Base-by-base conservation (phyloP, 2,329 filamentous ascomycete species). In the Monosporascus ibericus region DNA sequence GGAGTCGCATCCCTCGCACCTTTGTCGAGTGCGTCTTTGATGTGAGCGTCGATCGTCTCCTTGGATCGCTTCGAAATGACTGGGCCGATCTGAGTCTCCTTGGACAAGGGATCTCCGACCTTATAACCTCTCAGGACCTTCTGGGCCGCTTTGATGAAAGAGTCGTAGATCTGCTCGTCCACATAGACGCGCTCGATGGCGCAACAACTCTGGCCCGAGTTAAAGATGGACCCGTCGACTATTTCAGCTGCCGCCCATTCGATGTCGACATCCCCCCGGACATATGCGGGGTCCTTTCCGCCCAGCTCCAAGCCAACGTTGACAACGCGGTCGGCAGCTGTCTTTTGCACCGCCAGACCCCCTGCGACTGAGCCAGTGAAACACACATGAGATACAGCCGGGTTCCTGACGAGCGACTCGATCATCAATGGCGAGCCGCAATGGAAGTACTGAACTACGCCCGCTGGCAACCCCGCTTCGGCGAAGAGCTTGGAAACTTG, bases 161-260 rank as follows among this genome's bases (percentile, higher is more conserved):
- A 74, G 63, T 95, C 90, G 68, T 96, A 85, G 48, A 97, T 82
- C 61, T 82, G 85, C 65, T 88, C 87, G 63, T 94, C 85, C 5
- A 97, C 92, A 64, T 97, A 97, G 20, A 97, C 84, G 36, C 92
- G 81, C 74, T 97, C 92, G 50, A 97, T 78, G 24, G 90, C 88
- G 72, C 92, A 97, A 77, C 92, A 97, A 68, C 90, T 95, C 75
- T 97, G 92, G n/a, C 92, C 92, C 49, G 92, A 96, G 75, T 97
- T 97, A 79, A 97, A 97, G 52, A 97, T 78, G n/a, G 91, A 86
- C 20, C 92, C 92, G 62, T 97, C 92, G 15, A 97, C 90, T 63
- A 97, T 94, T 72, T 96, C 91, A 60, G 88, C 91, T 0, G 92
- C 92, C 0, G 87, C 92, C 92, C 92, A 96, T 47, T 84, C 83